Evolutionary conservation across 2,329 filamentous ascomycete species (phyloP).

Genomic region (Elsinoe ampelina): DNA sequence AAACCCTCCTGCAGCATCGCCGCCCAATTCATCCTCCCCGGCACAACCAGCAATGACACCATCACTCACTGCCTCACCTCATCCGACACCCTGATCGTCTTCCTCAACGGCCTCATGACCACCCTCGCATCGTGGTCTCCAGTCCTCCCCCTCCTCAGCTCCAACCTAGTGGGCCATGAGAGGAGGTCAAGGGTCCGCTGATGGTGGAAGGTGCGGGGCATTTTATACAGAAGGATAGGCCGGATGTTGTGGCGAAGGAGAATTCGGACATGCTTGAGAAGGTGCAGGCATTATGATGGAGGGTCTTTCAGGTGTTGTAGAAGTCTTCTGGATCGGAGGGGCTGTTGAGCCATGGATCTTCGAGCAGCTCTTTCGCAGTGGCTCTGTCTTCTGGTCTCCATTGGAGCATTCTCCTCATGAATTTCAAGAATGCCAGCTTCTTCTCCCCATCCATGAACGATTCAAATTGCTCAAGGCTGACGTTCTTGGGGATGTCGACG

Average conservation of each 20-base stretch:
- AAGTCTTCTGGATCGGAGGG: slow-evolving; percentile 19
- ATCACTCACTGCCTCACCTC: background rate
- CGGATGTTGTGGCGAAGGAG: slow-evolving; percentile 33
- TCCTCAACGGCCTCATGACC: slow-evolving; percentile 36
- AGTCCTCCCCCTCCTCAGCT: too few species aligned
- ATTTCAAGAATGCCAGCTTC: slow-evolving; percentile 28
- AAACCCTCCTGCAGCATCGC: background rate
- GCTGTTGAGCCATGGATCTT: slow-evolving; percentile 19
- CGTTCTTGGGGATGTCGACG: slow-evolving; percentile 10
- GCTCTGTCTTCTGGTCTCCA: slow-evolving; percentile 33
- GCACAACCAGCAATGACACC: background rate
- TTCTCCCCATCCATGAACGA: slow-evolving; percentile 19
- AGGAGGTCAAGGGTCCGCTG: slow-evolving; percentile 34
- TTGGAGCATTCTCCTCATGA: slow-evolving; percentile 30
- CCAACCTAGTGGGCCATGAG: slow-evolving; percentile 32
- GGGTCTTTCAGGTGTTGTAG: background rate
- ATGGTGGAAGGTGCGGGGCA: slow-evolving; percentile 44
- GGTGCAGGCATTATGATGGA: background rate
- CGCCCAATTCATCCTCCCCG: background rate
- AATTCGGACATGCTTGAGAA: background rate
- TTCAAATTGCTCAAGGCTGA: slow-evolving; percentile 17
- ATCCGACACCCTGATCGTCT: slow-evolving; percentile 30
- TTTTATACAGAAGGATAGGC: slow-evolving; percentile 48
- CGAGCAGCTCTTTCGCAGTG: slow-evolving; percentile 31
- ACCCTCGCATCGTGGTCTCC: slow-evolving; percentile 33